These are phyloP conservation scores for Chrysosporium queenslandicum DNA, from an alignment of 2,329 filamentous ascomycete genomes.

Conservation along the genomic window DNA sequence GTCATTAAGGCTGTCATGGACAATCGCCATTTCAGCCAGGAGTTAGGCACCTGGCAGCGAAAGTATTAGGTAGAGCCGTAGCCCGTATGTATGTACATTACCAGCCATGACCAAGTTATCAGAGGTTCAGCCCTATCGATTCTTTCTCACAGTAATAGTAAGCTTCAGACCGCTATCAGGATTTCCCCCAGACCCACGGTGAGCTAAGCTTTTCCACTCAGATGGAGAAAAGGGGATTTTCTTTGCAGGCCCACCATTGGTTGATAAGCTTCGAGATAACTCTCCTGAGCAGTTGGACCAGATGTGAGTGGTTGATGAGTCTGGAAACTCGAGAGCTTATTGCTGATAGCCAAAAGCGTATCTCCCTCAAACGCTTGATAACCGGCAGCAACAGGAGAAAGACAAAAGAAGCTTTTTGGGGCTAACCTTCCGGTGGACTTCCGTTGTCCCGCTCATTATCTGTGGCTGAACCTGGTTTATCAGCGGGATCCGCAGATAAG, in stretches of 20 bases:
- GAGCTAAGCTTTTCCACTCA: not conserved
- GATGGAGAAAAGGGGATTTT: not conserved
- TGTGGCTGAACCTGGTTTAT: not conserved
- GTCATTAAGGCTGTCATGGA: too few relatives aligned
- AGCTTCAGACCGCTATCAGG: slow-evolving; percentile 5
- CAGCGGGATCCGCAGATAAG: not conserved
- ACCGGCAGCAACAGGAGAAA: not conserved
- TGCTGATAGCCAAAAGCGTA: not conserved
- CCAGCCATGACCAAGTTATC: not conserved
- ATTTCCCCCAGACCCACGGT: slow-evolving; percentile 4
- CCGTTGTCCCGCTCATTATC: not conserved
- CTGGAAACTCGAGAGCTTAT: not conserved
- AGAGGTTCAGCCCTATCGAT: slow-evolving; percentile 12
- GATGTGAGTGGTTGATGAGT: too few relatives aligned
- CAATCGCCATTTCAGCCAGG: too few relatives aligned
- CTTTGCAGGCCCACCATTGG: slow-evolving; percentile 9
- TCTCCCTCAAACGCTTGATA: not conserved
- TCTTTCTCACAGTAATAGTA: not conserved
- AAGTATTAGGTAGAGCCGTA: too few relatives aligned
- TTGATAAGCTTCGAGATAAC: slow-evolving; percentile 8
- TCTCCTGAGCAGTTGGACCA: too few relatives aligned
- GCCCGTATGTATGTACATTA: not conserved
- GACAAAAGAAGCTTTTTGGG: slow-evolving; percentile 1
- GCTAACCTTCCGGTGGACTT: not conserved
- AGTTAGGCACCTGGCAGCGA: too few relatives aligned